Evolutionary conservation across 257 asterid species (phyloP).

Genomic region (Avicennia marina): DNA sequence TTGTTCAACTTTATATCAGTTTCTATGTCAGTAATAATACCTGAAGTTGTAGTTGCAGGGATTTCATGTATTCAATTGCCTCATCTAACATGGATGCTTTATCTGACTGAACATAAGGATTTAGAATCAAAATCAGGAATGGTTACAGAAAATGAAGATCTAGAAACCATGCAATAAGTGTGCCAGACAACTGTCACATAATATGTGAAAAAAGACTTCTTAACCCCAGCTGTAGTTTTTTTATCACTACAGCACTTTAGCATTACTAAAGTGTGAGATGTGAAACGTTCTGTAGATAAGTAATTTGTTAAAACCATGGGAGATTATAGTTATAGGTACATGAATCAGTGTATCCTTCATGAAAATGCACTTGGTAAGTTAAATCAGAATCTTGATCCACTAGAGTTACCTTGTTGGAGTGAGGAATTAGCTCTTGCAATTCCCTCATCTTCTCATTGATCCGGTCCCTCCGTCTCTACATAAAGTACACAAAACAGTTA

Average conservation of each 20-base stretch:
- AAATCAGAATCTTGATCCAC: conserved; percentile 5
- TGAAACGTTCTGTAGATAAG: too few species aligned
- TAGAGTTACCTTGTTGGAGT: conserved; percentile 72
- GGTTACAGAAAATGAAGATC: too few species aligned
- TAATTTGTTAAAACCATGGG: too few species aligned
- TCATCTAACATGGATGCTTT: conserved; percentile 91
- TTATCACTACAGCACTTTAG: too few species aligned
- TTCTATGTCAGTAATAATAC: conserved; percentile 24
- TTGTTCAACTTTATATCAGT: neutral
- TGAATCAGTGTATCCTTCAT: too few species aligned
- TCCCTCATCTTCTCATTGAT: conserved; percentile 91
- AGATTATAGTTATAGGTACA: too few species aligned
- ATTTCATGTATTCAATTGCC: conserved; percentile 86
- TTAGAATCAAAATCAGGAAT: neutral
- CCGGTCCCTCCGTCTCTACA: conserved; percentile 75
- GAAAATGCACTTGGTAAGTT: neutral
- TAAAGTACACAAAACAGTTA: neutral
- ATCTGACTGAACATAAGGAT: conserved; percentile 44
- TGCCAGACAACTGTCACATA: too few species aligned
- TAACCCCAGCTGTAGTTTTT: too few species aligned
- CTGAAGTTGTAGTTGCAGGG: conserved; percentile 83
- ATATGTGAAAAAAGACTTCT: too few species aligned
- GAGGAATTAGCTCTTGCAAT: conserved; percentile 84
- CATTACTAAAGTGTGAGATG: too few species aligned
- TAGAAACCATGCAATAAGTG: too few species aligned